Percentiles rank a stretch among this genome's conserved stretches.
Conservation (phyloP, 768 basidiomycete species). For the Sarcodon sp. region DNA sequence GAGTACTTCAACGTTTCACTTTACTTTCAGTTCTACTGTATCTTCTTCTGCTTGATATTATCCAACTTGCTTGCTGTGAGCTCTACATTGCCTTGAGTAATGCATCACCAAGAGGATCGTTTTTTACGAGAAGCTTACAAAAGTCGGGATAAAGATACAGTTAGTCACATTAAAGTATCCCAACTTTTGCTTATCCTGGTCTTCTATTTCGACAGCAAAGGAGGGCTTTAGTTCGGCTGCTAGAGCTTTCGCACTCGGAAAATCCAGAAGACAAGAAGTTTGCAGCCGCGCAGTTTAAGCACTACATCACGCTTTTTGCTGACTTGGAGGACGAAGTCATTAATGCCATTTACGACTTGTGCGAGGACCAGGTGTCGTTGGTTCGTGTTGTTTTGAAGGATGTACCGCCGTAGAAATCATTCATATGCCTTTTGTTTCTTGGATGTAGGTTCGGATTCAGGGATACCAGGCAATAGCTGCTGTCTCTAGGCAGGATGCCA, state of each 20-base stretch:
- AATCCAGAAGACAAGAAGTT: conserved; percentile 11
- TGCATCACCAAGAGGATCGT: too few relatives aligned
- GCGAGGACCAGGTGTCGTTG: conserved; percentile 49
- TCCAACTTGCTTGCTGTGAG: too few relatives aligned
- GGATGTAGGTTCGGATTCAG: conserved; percentile 46
- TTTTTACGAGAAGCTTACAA: too few relatives aligned
- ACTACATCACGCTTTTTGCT: conserved; percentile 53
- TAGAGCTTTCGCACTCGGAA: background rate
- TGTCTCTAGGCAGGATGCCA: conserved; percentile 32
- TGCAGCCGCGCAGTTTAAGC: conserved; percentile 42
- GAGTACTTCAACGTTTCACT: too few relatives aligned
- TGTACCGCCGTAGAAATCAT: background rate
- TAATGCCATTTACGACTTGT: conserved; percentile 68
- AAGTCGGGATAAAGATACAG: too few relatives aligned
- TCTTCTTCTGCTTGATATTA: too few relatives aligned
- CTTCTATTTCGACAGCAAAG: background rate
- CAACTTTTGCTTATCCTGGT: too few relatives aligned
- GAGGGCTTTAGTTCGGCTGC: background rate
- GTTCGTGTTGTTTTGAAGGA: conserved; percentile 18
- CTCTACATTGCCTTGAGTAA: too few relatives aligned
- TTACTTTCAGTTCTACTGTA: too few relatives aligned
- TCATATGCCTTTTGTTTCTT: background rate
- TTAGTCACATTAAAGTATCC: too few relatives aligned
- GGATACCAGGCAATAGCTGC: conserved; percentile 52
- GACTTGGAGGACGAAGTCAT: conserved; percentile 67